phyloP scores from a whole-genome alignment of 2,329 filamentous ascomycete species.

The Beauveria varroae region DNA sequence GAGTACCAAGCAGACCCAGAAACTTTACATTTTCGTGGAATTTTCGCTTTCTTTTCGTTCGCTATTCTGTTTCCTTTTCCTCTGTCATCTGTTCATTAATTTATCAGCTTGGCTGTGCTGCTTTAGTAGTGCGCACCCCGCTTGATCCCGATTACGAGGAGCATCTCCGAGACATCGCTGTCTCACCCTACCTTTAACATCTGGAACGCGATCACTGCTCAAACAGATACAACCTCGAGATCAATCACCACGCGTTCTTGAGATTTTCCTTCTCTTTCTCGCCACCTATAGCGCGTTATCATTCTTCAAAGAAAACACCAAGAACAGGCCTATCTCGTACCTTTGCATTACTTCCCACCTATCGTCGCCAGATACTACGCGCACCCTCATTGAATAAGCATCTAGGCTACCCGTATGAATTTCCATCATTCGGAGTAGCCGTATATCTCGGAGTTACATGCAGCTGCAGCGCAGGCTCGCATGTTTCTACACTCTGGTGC shows the following conservation, averaged over 20 bases:
- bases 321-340: neutral
- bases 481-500: conserved; percentile 56
- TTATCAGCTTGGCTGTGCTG: too few relatives aligned
- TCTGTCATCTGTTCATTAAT: too few relatives aligned
- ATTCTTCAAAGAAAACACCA: neutral
- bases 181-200: too few relatives aligned
- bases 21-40: too few relatives aligned
- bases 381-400: neutral
- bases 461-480: conserved; percentile 15
- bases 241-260: neutral
- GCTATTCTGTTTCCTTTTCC: too few relatives aligned
- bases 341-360: neutral
- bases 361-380: neutral
- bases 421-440: neutral
- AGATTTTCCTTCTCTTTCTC: neutral
- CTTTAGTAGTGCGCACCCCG: too few relatives aligned
- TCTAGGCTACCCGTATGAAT: neutral
- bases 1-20: too few relatives aligned
- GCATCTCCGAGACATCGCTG: too few relatives aligned
- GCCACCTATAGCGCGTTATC: too few relatives aligned
- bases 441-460: neutral
- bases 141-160: too few relatives aligned
- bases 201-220: neutral
- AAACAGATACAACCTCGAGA: neutral
- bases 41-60: too few relatives aligned